These are phyloP conservation scores for Elsinoe australis DNA, from an alignment of 2,329 filamentous ascomycete genomes.

Conservation along the genomic window DNA sequence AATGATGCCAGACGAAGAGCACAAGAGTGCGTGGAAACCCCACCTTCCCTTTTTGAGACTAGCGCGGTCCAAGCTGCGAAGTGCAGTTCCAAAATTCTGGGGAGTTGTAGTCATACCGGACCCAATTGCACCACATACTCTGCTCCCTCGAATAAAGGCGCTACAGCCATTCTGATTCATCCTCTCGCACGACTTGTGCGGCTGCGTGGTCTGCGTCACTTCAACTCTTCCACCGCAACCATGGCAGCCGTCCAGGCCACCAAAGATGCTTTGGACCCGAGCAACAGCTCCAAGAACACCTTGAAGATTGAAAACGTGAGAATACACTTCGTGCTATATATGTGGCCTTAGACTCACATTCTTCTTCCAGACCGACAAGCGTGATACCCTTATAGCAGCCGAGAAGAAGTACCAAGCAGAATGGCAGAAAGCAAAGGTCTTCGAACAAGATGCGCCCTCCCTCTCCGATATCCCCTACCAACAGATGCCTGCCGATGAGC, in stretches of 20 bases:
- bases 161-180: slow-evolving; percentile 12
- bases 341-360: slow-evolving; percentile 26
- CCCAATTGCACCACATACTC: no score
- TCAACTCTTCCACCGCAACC: slow-evolving; percentile 23
- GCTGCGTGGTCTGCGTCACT: slow-evolving; percentile 28
- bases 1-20: no score
- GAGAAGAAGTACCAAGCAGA: slow-evolving; percentile 89
- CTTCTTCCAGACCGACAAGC: slow-evolving; percentile 64
- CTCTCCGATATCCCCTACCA: slow-evolving; percentile 67
- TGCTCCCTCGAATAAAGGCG: no score
- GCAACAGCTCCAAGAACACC: slow-evolving; percentile 51
- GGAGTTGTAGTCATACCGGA: not conserved
- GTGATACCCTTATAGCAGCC: slow-evolving; percentile 69
- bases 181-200: slow-evolving; percentile 22
- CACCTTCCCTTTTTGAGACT: no score
- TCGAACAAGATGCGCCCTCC: slow-evolving; percentile 78
- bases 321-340: slow-evolving; percentile 22
- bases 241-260: slow-evolving; percentile 46
- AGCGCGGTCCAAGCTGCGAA: not conserved
- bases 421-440: slow-evolving; percentile 71
- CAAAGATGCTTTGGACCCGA: slow-evolving; percentile 48
- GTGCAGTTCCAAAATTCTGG: not conserved
- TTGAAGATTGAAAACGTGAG: slow-evolving; percentile 57
- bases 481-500: slow-evolving; percentile 63
- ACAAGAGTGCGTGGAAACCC: no score